These are phyloP conservation scores for Stereum hirsutum DNA, from an alignment of 1,284 basidiomycete genomes.

Conservation along the genomic window DNA sequence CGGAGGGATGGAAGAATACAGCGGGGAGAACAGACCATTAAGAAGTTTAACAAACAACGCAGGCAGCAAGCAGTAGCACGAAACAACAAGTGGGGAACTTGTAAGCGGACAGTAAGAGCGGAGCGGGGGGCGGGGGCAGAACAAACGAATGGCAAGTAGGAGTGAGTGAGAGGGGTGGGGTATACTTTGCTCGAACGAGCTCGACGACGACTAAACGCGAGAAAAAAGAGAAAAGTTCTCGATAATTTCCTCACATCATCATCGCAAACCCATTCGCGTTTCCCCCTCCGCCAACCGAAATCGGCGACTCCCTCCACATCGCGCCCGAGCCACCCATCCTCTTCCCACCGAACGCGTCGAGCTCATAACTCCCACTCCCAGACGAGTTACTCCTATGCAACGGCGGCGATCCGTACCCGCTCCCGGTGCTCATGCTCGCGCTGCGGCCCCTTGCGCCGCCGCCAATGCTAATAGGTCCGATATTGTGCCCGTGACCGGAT, in stretches of 20 bases:
- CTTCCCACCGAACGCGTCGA: conserved; percentile 21
- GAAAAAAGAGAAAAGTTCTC: no score
- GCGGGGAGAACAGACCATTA: no score
- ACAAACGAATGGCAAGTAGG: no score
- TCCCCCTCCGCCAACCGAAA: conserved; percentile 28
- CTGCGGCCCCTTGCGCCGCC: conserved; percentile 22
- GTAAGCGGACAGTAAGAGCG: no score
- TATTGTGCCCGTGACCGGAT: background rate
- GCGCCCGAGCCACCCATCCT: conserved; percentile 17
- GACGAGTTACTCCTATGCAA: conserved; percentile 11
- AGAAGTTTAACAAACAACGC: no score
- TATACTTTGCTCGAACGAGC: no score
- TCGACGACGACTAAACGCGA: no score
- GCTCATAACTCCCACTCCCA: conserved; percentile 24
- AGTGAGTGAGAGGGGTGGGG: no score
- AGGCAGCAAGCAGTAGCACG: no score
- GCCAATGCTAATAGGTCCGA: background rate
- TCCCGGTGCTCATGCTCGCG: conserved; percentile 27
- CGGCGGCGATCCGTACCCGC: conserved; percentile 25
- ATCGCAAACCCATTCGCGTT: conserved; percentile 28
- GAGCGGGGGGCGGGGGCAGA: no score
- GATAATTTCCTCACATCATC: conserved; percentile 25
- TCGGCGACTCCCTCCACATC: conserved; percentile 23
- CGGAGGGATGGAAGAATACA: no score
- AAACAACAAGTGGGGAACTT: no score